These are phyloP conservation scores for Lomentospora prolificans DNA, from an alignment of 2,329 filamentous ascomycete genomes.

Conservation along the genomic window DNA sequence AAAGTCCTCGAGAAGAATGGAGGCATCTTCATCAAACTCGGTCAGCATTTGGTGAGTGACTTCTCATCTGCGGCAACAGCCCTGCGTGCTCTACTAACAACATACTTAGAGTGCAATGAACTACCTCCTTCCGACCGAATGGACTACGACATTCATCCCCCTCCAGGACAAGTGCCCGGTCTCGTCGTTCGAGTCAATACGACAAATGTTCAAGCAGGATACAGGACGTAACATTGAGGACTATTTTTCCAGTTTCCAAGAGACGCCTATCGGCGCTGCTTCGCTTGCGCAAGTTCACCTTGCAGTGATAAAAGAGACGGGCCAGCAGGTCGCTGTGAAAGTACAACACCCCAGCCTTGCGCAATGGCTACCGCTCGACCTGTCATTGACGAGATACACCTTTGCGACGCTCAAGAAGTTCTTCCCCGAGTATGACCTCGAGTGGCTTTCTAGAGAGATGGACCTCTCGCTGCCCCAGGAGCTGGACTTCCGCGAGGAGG, in stretches of 20 bases:
- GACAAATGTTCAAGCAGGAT: slow-evolving; percentile 76
- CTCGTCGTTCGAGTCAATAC: slow-evolving; percentile 77
- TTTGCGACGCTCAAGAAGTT: slow-evolving; percentile 84
- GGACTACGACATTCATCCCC: slow-evolving; percentile 92
- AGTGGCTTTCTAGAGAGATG: slow-evolving; percentile 93
- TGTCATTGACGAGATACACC: slow-evolving; percentile 77
- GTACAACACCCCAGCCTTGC: slow-evolving; percentile 86
- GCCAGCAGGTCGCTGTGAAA: slow-evolving; percentile 87
- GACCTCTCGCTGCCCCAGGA: slow-evolving; percentile 83
- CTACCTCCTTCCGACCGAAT: slow-evolving; percentile 82
- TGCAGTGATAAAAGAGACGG: slow-evolving; percentile 70
- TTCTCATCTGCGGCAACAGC: not conserved
- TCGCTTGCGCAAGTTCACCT: slow-evolving; percentile 92
- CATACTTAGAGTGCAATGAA: slow-evolving; percentile 73
- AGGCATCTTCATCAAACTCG: slow-evolving; percentile 96
- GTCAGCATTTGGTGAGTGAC: slow-evolving; percentile 67
- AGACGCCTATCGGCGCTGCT: slow-evolving; percentile 77
- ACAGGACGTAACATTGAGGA: slow-evolving; percentile 71
- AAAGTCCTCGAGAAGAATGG: slow-evolving; percentile 88
- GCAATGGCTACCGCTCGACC: slow-evolving; percentile 82
- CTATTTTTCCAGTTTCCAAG: slow-evolving; percentile 77
- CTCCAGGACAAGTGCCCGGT: slow-evolving; percentile 93
- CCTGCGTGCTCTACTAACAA: slow-evolving; percentile 16
- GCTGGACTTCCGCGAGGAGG: slow-evolving; percentile 80
- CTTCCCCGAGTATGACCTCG: slow-evolving; percentile 95